Evolutionary conservation across 2,329 filamentous ascomycete genomes (phyloP).

Genomic region (Calonectria pauciramosa): DNA sequence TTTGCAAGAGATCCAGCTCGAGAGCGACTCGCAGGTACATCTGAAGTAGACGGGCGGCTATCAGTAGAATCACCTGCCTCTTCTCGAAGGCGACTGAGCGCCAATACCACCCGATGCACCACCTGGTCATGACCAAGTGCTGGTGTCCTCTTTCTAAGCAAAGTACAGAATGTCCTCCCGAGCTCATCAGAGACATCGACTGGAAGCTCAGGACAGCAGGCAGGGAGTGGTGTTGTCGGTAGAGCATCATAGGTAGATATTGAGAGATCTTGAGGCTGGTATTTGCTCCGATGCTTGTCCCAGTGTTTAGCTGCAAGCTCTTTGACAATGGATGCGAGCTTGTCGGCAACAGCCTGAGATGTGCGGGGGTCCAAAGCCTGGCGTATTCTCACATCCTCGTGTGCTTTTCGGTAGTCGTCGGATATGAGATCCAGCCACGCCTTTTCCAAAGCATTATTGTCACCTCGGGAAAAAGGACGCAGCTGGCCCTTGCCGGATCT

Average conservation of each 20-base stretch:
- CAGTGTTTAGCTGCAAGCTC: slow-evolving; percentile 61
- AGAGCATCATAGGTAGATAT: slow-evolving; percentile 46
- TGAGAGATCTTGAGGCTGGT: slow-evolving; percentile 48
- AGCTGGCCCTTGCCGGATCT: slow-evolving; percentile 71
- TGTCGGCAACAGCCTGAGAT: slow-evolving; percentile 31
- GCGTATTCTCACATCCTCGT: slow-evolving; percentile 53
- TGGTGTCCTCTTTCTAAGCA: slow-evolving; percentile 57
- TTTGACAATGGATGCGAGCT: slow-evolving; percentile 53
- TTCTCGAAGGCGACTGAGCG: slow-evolving; percentile 39
- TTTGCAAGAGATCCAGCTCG: slow-evolving; percentile 34
- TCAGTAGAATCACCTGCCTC: slow-evolving; percentile 33
- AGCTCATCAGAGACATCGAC: slow-evolving; percentile 63
- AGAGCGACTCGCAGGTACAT: slow-evolving; percentile 33
- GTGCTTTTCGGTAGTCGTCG: slow-evolving; percentile 62
- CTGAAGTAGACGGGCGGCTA: slow-evolving; percentile 29
- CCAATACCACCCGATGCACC: slow-evolving; percentile 60
- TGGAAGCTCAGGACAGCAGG: slow-evolving; percentile 65
- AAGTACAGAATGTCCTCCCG: slow-evolving; percentile 63
- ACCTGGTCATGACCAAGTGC: slow-evolving; percentile 60
- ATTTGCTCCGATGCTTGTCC: slow-evolving; percentile 60
- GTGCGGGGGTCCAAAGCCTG: slow-evolving; percentile 10
- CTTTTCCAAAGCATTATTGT: slow-evolving; percentile 84
- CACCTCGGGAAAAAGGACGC: slow-evolving; percentile 82
- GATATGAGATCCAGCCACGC: slow-evolving; percentile 77
- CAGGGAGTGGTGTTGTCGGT: slow-evolving; percentile 49